phyloP scores from a whole-genome alignment of 192 early-diverging fungal genomes.

The Globomyces pollinis-pini region DNA sequence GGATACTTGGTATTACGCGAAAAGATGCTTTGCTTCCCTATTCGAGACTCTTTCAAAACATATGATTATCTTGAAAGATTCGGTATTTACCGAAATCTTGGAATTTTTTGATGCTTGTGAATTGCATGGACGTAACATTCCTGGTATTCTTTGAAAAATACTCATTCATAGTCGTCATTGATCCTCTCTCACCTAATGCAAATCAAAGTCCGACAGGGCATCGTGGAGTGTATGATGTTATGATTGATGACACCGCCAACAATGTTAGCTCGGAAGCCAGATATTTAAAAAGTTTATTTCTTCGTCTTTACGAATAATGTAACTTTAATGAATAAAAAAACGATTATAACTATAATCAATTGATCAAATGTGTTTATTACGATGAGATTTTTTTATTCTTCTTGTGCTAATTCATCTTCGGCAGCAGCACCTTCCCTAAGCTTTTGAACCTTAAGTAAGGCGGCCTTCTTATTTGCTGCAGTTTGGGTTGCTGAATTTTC shows the following conservation, averaged over 20 bases:
- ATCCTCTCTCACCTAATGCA: constrained; percentile 28
- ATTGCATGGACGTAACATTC: constrained; percentile 48
- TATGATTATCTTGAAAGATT: constrained; percentile 59
- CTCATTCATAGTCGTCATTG: too few relatives aligned
- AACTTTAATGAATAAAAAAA: too few relatives aligned
- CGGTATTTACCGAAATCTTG: constrained; percentile 46
- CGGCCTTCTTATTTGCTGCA: constrained; percentile 79
- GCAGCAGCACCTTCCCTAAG: not conserved
- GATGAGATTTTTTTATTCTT: constrained; percentile 1
- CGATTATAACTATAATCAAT: too few relatives aligned
- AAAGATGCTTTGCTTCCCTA: constrained; percentile 50
- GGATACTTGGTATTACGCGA: constrained; percentile 62
- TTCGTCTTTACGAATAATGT: constrained; percentile 37
- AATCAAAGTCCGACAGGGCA: constrained; percentile 11
- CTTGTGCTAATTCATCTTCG: too few relatives aligned
- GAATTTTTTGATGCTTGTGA: constrained; percentile 54
- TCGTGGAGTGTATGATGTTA: constrained; percentile 6
- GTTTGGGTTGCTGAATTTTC: constrained; percentile 72
- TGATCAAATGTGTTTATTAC: too few relatives aligned
- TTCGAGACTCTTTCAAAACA: constrained; percentile 60
- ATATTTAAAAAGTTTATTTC: constrained; percentile 45
- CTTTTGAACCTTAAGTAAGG: constrained; percentile 65
- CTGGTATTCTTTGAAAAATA: too few relatives aligned
- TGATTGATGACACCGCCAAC: constrained; percentile 26
- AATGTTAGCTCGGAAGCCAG: constrained; percentile 50